Conservation (phyloP, 306 rosid genomes). For the Acmispon strigosus region DNA sequence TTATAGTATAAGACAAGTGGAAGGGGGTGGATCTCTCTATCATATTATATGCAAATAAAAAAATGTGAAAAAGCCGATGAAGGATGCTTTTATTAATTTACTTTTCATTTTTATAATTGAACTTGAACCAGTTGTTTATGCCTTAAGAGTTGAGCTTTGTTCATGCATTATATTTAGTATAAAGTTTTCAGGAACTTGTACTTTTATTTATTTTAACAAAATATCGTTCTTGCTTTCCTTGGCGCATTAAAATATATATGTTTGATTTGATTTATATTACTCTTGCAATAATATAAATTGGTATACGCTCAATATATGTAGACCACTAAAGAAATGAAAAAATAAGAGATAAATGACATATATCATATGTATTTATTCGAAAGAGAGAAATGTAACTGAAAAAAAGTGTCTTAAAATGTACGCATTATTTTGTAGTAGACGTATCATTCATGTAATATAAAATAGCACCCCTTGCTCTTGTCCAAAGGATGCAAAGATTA, state of each 20-base stretch:
- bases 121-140: slow-evolving; percentile 19
- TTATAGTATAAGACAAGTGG: slow-evolving; percentile 33
- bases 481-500: slow-evolving; percentile 20
- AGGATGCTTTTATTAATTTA: slow-evolving; percentile 20
- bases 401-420: too few species aligned
- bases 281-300: slow-evolving; percentile 19
- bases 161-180: slow-evolving; percentile 16
- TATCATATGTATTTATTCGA: too few species aligned
- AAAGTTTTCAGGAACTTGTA: slow-evolving; percentile 19
- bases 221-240: slow-evolving; percentile 20
- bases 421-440: too few species aligned
- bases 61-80: slow-evolving; percentile 28
- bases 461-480: slow-evolving; percentile 32
- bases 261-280: slow-evolving; percentile 28
- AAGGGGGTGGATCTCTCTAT: slow-evolving; percentile 24
- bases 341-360: too few species aligned
- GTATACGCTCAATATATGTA: too few species aligned
- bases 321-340: too few species aligned
- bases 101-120: slow-evolving; percentile 17
- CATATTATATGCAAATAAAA: slow-evolving; percentile 15
- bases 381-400: too few species aligned
- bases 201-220: slow-evolving; percentile 16
- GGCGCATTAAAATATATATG: slow-evolving; percentile 6
- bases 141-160: background rate
- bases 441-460: too few species aligned